These are phyloP conservation scores for Penicillium crustosum DNA, from an alignment of 2,329 filamentous ascomycete species.

Conservation along the genomic window DNA sequence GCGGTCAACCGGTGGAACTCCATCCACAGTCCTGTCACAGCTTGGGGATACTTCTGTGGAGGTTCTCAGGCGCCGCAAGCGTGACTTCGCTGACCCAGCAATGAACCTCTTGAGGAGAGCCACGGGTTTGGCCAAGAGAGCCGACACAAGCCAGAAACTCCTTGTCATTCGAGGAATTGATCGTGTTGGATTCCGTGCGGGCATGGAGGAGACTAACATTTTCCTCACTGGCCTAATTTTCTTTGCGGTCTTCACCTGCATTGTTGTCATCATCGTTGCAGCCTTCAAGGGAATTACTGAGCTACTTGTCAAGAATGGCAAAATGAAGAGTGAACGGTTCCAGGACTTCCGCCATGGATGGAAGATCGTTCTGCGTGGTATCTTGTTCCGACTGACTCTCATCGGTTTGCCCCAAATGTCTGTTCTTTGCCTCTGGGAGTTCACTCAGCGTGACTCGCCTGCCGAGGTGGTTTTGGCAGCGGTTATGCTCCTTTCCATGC, in stretches of 20 bases:
- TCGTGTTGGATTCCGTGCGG: conserved; percentile 80
- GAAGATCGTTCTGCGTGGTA: conserved; percentile 89
- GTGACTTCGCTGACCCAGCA: conserved; percentile 48
- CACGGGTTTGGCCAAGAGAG: conserved; percentile 53
- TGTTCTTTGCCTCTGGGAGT: conserved; percentile 89
- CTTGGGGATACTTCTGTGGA: conserved; percentile 77
- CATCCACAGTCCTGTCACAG: conserved; percentile 73
- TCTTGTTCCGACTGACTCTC: conserved; percentile 84
- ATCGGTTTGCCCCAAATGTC: conserved; percentile 91
- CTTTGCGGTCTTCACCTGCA: conserved; percentile 78
- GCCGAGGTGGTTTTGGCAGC: conserved; percentile 84
- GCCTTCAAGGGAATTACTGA: conserved; percentile 82
- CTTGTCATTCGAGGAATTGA: conserved; percentile 75
- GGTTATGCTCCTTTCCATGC: conserved; percentile 82
- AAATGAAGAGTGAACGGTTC: conserved; percentile 83
- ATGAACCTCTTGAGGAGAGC: conserved; percentile 30
- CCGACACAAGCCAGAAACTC: conserved; percentile 41
- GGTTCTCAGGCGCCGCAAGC: conserved; percentile 62
- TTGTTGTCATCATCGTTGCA: conserved; percentile 70
- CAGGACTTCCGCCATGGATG: conserved; percentile 92
- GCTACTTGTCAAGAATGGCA: conserved; percentile 68
- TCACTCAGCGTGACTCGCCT: conserved; percentile 79
- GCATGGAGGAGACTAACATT: conserved; percentile 86
- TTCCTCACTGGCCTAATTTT: conserved; percentile 90
- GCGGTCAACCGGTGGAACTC: conserved; percentile 82